Percentiles rank a stretch among this genome's conserved stretches.
Evolutionary conservation across 345 rosid species (phyloP).

Genomic region (Erysimum cheiranthoides): DNA sequence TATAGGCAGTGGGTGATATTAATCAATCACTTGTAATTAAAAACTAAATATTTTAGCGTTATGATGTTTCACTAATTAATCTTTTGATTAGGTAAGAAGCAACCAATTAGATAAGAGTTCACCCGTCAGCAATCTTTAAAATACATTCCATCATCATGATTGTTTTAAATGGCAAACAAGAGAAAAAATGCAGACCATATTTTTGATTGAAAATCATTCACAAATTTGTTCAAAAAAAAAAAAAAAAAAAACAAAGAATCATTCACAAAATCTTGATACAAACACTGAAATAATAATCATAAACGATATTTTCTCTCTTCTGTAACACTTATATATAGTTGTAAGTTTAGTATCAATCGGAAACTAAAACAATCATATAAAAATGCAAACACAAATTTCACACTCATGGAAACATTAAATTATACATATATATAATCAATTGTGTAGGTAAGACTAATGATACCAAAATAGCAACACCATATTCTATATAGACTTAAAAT

Average conservation of each 20-base stretch:
- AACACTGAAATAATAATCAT: too few relatives aligned
- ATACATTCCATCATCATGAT: conserved; percentile 13
- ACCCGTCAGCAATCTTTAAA: conserved; percentile 32
- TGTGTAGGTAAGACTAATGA: background rate
- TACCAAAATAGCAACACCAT: conserved; percentile 23
- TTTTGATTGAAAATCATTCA: too few relatives aligned
- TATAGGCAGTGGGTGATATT: conserved; percentile 37
- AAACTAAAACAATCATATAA: background rate
- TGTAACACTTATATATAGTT: background rate
- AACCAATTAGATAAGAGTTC: conserved; percentile 32
- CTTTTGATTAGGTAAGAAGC: conserved; percentile 42
- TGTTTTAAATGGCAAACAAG: background rate
- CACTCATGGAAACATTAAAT: background rate
- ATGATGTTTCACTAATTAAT: conserved; percentile 43
- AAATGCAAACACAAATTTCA: conserved; percentile 17
- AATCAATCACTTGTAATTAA: conserved; percentile 34
- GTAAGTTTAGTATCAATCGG: background rate
- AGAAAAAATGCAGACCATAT: background rate
- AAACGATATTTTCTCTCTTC: too few relatives aligned
- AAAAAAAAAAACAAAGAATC: background rate
- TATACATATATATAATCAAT: background rate
- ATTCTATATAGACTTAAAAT: background rate
- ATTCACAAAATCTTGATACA: background rate
- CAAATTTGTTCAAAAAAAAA: too few relatives aligned
- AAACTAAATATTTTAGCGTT: conserved; percentile 12